These are phyloP conservation scores for Botrytis squamosa DNA, from an alignment of 2,329 filamentous ascomycete genomes.

Conservation along the genomic window DNA sequence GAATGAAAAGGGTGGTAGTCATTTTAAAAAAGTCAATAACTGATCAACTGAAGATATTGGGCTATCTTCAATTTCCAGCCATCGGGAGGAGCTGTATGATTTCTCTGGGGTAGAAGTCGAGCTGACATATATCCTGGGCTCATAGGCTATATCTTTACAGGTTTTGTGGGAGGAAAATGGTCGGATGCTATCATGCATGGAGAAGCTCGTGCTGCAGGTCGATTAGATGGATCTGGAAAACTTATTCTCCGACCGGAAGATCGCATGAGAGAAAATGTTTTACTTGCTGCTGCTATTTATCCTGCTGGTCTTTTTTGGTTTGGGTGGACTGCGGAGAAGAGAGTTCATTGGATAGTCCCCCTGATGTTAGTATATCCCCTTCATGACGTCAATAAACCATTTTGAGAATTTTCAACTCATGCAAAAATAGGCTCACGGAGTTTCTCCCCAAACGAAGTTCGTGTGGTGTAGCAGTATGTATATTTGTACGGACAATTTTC, in stretches of 20 bases:
- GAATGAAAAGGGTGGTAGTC: slow-evolving; percentile 53
- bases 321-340: slow-evolving; percentile 68
- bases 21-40: slow-evolving; percentile 62
- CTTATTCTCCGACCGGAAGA: slow-evolving; percentile 74
- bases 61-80: slow-evolving; percentile 71
- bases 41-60: slow-evolving; percentile 69
- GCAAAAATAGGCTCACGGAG: slow-evolving; percentile 59
- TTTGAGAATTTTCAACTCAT: slow-evolving; percentile 27
- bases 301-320: slow-evolving; percentile 71
- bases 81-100: slow-evolving; percentile 65
- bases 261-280: slow-evolving; percentile 79
- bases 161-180: slow-evolving; percentile 71
- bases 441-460: slow-evolving; percentile 73
- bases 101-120: slow-evolving; percentile 69
- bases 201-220: slow-evolving; percentile 66
- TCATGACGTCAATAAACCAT: not conserved
- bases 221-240: slow-evolving; percentile 65
- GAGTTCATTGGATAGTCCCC: slow-evolving; percentile 62
- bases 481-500: slow-evolving; percentile 77
- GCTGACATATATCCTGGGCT: slow-evolving; percentile 73
- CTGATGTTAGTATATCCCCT: slow-evolving; percentile 43
- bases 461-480: slow-evolving; percentile 75
- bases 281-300: slow-evolving; percentile 69
- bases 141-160: slow-evolving; percentile 70
- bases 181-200: slow-evolving; percentile 78